phyloP scores from a whole-genome alignment of 768 basidiomycete species.

The Hygrophorus russula region DNA sequence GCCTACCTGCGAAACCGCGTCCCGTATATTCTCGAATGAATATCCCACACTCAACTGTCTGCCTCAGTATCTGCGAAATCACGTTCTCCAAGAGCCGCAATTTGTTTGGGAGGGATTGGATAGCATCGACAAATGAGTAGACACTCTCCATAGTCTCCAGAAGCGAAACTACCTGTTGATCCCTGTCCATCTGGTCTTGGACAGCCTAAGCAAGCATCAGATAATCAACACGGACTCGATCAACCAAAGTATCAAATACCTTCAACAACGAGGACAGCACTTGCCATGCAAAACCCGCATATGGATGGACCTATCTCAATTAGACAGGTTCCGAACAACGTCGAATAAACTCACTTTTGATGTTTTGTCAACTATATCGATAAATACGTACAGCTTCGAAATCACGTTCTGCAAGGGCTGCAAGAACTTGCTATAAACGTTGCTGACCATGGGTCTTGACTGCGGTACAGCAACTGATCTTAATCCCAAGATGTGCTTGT shows the following conservation, averaged over 20 bases:
- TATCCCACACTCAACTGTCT: constrained; percentile 25
- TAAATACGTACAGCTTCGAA: background rate
- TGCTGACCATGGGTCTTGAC: background rate
- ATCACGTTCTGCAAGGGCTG: background rate
- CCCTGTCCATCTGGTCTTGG: no score
- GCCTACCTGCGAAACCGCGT: no score
- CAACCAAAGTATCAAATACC: no score
- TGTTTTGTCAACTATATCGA: background rate
- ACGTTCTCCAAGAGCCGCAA: constrained; percentile 17
- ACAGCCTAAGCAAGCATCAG: constrained; percentile 11
- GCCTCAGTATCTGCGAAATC: constrained; percentile 16
- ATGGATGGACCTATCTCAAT: constrained; percentile 6
- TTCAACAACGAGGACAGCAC: constrained; percentile 4
- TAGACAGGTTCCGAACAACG: background rate
- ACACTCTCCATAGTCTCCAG: constrained; percentile 17
- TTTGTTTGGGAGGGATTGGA: constrained; percentile 16
- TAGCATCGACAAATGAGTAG: constrained; percentile 19
- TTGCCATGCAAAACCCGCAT: constrained; percentile 7
- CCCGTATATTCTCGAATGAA: no score
- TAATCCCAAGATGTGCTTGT: background rate
- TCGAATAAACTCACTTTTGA: background rate
- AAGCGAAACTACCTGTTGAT: no score
- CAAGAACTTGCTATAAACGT: background rate
- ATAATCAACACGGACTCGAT: no score
- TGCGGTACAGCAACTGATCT: background rate